Percentiles rank a stretch among this genome's conserved stretches.
Conservation (phyloP, 495 filamentous ascomycete genomes). For the Penicillium verhagenii region DNA sequence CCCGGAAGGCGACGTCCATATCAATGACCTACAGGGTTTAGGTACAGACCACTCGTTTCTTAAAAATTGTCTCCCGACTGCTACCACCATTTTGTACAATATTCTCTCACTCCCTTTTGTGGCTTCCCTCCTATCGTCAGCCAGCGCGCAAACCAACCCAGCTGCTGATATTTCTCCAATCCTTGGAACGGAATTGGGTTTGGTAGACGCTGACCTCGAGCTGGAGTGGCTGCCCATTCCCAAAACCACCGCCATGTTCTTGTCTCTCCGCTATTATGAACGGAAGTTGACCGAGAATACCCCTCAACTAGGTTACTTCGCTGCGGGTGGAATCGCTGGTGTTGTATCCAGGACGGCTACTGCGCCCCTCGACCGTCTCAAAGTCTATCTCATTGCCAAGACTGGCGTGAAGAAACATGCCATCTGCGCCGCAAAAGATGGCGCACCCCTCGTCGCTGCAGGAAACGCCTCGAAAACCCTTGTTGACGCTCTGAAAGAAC, state of each 20-base stretch:
- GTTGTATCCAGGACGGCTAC: slow-evolving; percentile 90
- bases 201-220: slow-evolving; percentile 40
- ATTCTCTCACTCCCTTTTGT: slow-evolving; percentile 38
- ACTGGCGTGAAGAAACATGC: slow-evolving; percentile 61
- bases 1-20: slow-evolving; percentile 88
- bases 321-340: slow-evolving; percentile 90
- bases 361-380: slow-evolving; percentile 92
- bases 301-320: slow-evolving; percentile 87
- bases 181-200: slow-evolving; percentile 29
- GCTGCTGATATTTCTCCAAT: slow-evolving; percentile 23
- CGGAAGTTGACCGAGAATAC: slow-evolving; percentile 62
- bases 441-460: slow-evolving; percentile 63
- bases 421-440: slow-evolving; percentile 66
- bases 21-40: slow-evolving; percentile 91
- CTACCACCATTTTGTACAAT: slow-evolving; percentile 43
- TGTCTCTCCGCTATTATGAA: slow-evolving; percentile 51
- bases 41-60: slow-evolving; percentile 83
- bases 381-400: slow-evolving; percentile 96
- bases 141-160: slow-evolving; percentile 35
- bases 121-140: slow-evolving; percentile 40
- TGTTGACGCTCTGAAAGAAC: slow-evolving; percentile 63
- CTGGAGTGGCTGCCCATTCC: slow-evolving; percentile 48
- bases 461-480: slow-evolving; percentile 68
- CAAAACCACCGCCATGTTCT: slow-evolving; percentile 47
- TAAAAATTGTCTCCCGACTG: slow-evolving; percentile 43